These are phyloP conservation scores for Sabuloglossum arenarium DNA, from an alignment of 495 filamentous ascomycete genomes.

Conservation along the genomic window DNA sequence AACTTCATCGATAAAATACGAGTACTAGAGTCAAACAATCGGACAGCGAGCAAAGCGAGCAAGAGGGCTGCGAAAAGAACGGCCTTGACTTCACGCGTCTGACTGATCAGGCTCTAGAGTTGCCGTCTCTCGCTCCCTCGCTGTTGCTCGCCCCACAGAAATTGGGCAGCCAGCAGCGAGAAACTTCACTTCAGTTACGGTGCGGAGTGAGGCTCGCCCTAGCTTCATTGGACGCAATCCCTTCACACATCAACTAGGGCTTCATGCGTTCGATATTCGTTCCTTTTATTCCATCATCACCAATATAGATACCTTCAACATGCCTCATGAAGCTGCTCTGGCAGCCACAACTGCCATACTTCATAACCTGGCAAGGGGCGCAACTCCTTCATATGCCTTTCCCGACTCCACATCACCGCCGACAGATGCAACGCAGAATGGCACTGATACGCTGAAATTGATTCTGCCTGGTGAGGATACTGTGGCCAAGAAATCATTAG, in stretches of 20 bases:
- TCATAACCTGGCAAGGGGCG: background rate
- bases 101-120: background rate
- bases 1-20: background rate
- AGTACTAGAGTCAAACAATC: background rate
- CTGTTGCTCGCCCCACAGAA: background rate
- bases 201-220: background rate
- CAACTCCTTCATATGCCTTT: background rate
- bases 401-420: background rate
- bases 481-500: constrained; percentile 43
- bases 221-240: background rate
- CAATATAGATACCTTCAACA: background rate
- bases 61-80: background rate
- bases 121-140: background rate
- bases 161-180: background rate
- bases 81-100: background rate
- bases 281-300: background rate
- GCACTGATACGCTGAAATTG: background rate
- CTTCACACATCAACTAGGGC: background rate
- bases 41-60: background rate
- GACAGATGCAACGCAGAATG: background rate
- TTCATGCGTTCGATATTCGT: constrained; percentile 1
- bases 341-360: constrained; percentile 1
- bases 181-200: background rate
- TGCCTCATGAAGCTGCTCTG: constrained; percentile 1
- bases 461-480: constrained; percentile 40